Evolutionary conservation across 805 yeast genomes (phyloP).

Genomic region (Lipomyces spencermartinsiae): DNA sequence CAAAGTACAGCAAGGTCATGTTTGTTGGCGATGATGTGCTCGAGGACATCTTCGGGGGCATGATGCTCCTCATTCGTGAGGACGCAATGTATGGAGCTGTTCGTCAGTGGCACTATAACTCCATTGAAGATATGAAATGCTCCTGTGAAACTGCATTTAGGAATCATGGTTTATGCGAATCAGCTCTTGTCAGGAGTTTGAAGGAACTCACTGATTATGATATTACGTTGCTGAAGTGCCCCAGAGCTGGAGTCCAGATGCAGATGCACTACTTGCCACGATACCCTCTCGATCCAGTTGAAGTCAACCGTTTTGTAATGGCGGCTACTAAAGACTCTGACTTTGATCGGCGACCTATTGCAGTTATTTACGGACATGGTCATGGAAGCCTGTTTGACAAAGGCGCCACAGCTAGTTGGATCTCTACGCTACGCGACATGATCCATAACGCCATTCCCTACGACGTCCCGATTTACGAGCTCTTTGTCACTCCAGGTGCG

Average conservation of each 20-base stretch:
- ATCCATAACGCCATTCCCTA: constrained; percentile 2
- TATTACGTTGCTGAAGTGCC: constrained; percentile 11
- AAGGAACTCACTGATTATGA: constrained; percentile 13
- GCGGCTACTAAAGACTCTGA: not conserved
- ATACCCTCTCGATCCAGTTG: constrained; percentile 9
- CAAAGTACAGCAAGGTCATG: constrained; percentile 17
- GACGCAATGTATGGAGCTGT: constrained; percentile 27
- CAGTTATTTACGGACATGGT: constrained; percentile 25
- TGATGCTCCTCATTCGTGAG: constrained; percentile 25
- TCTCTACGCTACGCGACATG: constrained; percentile 13
- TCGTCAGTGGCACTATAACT: constrained; percentile 14
- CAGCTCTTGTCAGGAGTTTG: not conserved
- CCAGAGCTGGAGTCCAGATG: not conserved
- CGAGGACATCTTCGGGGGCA: constrained; percentile 19
- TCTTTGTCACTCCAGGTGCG: constrained; percentile 34
- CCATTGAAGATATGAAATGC: constrained; percentile 12
- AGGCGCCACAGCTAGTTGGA: constrained; percentile 22
- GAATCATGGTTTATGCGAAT: not conserved
- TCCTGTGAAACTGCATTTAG: constrained; percentile 22
- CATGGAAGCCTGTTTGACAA: constrained; percentile 11
- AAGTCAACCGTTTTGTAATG: constrained; percentile 2
- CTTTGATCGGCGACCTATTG: constrained; percentile 24
- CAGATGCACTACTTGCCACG: constrained; percentile 7
- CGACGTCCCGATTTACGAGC: constrained; percentile 15
- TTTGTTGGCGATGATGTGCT: constrained; percentile 34